Evolutionary conservation across 2,329 filamentous ascomycete genomes (phyloP), one percentile per base, ranked within the genome.

Genomic region (Stagonosporopsis rhizophila): DNA sequence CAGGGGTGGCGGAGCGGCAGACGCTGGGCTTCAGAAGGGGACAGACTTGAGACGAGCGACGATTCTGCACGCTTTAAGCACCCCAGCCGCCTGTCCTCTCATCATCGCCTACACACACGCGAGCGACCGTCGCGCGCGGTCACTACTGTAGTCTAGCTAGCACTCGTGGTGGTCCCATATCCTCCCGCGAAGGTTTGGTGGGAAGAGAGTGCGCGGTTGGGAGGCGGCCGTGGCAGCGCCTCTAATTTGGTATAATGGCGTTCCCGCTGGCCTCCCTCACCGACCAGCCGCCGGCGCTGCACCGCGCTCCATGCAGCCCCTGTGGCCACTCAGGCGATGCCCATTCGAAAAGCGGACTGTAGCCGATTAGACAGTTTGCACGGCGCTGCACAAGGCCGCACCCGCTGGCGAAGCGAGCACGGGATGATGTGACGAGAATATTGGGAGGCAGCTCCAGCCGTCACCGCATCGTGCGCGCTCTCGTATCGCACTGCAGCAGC

Each of bases 31-130:
- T 60, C 60, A 52, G 52, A 62, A 64, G 57, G 59, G 59, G 56
- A 62, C 64, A 57, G 55, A 62, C 48, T 52, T 70, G 69, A 73
- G 71, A 74, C 65, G 61, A 61, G 63, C 64, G 59, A 64, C 65
- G 60, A 58, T 58, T 49, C 60, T 61, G 57, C 64, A 66, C 59
- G 64, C 64, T 70, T 68, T 65, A 65, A 64, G 55, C 51, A 64
- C 52, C 55, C 65, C 60, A 47, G 58, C 52, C 52, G 48, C 40
- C 37, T 40, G 48, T 65, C 67, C 61, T 66, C 62, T 64, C 68
- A 66, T 69, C 9, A 51, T 68, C 65, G 65, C 60, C 64, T 67
- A 40, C 58, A 25, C 22, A 44, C 34, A 42, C 44, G 39, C 53
- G 53, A 30, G 48, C 53, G 59, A 34, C 27, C 58, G 44, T 9